phyloP scores from a whole-genome alignment of 441 rosid genomes.

The Geranium incanum region DNA sequence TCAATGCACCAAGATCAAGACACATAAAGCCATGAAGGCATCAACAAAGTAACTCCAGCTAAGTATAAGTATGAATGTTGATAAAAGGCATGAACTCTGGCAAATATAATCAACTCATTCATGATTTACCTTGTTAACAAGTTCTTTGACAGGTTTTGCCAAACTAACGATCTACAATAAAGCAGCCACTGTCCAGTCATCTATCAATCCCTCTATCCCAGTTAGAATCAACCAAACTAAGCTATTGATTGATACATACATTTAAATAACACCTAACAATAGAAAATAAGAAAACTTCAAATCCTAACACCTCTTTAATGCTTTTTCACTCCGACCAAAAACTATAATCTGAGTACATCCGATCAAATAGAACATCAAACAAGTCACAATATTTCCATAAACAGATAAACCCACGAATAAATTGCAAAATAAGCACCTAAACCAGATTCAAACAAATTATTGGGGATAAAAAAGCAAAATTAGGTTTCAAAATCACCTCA shows the following conservation, averaged over 20 bases:
- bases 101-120: no score
- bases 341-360: background rate
- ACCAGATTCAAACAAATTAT: no score
- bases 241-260: background rate
- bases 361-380: background rate
- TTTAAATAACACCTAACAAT: background rate
- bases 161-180: background rate
- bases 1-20: background rate
- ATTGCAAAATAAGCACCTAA: background rate
- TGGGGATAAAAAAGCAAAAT: background rate
- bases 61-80: background rate
- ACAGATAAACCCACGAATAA: background rate
- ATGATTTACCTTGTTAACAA: background rate
- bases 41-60: background rate
- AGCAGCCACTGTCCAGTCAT: background rate
- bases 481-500: conserved; percentile 40
- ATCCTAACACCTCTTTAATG: background rate
- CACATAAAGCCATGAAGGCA: background rate
- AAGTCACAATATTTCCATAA: background rate
- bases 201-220: background rate
- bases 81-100: no score
- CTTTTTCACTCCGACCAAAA: background rate
- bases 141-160: background rate
- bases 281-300: background rate
- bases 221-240: background rate